A percentile compares a stretch with the other conserved stretches of the same genome.
phyloP scores from a whole-genome alignment of 495 filamentous ascomycete species.

The Lineolata rhizophorae region DNA sequence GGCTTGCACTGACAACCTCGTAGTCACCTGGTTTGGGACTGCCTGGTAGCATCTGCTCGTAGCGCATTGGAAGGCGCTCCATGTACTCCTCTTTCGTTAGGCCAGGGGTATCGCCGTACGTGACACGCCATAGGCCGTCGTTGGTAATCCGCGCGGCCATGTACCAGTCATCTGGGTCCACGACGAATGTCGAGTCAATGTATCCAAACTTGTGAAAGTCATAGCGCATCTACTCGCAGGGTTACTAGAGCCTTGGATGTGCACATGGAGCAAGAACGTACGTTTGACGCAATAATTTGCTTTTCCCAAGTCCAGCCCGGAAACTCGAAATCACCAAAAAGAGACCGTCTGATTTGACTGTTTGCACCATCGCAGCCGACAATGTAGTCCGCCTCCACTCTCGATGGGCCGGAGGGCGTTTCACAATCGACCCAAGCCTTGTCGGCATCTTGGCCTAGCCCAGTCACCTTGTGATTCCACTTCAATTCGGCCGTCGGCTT shows the following conservation, averaged over 20 bases:
- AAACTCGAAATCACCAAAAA: conserved; percentile 34
- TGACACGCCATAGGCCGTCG: conserved; percentile 36
- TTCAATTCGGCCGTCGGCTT: conserved; percentile 15
- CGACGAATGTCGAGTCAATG: conserved; percentile 34
- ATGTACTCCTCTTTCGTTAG: conserved; percentile 30
- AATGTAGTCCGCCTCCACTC: conserved; percentile 30
- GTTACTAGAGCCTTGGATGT: not conserved
- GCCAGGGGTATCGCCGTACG: conserved; percentile 31
- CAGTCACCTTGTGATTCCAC: not conserved
- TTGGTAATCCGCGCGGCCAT: conserved; percentile 35
- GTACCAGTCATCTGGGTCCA: conserved; percentile 36
- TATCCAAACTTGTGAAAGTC: conserved; percentile 31
- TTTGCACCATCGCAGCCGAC: conserved; percentile 37
- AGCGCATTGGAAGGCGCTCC: conserved; percentile 29
- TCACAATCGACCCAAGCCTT: conserved; percentile 28
- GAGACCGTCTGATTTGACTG: conserved; percentile 27
- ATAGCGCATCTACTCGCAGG: conserved; percentile 16
- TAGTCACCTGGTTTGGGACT: conserved; percentile 35
- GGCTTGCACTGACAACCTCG: conserved; percentile 28
- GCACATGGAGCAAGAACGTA: too few relatives aligned
- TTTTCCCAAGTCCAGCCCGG: conserved; percentile 34
- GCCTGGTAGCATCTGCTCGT: conserved; percentile 32
- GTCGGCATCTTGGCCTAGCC: conserved; percentile 25
- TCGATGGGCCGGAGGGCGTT: conserved; percentile 17
- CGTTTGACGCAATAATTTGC: conserved; percentile 42